A percentile compares a stretch with the other conserved stretches of the same genome.
Conservation (phyloP, 169 alveolate species). For the Cardiosporidium cionae region DNA sequence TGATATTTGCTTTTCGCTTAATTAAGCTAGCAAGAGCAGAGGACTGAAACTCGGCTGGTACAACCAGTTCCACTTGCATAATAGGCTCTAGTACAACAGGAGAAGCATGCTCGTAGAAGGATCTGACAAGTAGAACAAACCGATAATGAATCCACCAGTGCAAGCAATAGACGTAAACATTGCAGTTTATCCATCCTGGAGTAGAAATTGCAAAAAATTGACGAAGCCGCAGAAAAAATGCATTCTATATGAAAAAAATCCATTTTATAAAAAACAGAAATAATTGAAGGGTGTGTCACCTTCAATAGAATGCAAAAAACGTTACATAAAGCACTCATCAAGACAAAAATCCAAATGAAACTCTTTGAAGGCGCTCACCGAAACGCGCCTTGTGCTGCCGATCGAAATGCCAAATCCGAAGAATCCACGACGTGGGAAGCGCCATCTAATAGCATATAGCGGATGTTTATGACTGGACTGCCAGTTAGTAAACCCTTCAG, state of each 20-base stretch:
- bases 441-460: slow-evolving; percentile 79
- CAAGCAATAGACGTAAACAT: too few species aligned
- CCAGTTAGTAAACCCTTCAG: slow-evolving; percentile 78
- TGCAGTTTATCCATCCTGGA: too few species aligned
- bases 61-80: slow-evolving; percentile 84
- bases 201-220: too few species aligned
- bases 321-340: too few species aligned
- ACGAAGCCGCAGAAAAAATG: too few species aligned
- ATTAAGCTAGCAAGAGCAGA: slow-evolving; percentile 71
- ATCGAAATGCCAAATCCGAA: slow-evolving; percentile 80
- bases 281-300: too few species aligned
- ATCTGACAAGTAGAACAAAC: slow-evolving; percentile 20
- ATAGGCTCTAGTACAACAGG: slow-evolving; percentile 82
- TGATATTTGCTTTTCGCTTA: slow-evolving; percentile 78
- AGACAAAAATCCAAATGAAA: too few species aligned
- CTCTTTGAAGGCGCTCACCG: slow-evolving; percentile 50
- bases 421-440: slow-evolving; percentile 88
- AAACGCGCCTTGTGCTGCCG: slow-evolving; percentile 81
- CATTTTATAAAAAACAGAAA: too few species aligned
- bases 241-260: too few species aligned
- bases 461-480: slow-evolving; percentile 81
- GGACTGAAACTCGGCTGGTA: slow-evolving; percentile 70
- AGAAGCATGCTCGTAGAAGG: slow-evolving; percentile 59
- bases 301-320: too few species aligned
- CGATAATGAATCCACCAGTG: too few species aligned